These are phyloP conservation scores for Naganishia cerealis DNA, from an alignment of 1,284 basidiomycete genomes.

Conservation along the genomic window DNA sequence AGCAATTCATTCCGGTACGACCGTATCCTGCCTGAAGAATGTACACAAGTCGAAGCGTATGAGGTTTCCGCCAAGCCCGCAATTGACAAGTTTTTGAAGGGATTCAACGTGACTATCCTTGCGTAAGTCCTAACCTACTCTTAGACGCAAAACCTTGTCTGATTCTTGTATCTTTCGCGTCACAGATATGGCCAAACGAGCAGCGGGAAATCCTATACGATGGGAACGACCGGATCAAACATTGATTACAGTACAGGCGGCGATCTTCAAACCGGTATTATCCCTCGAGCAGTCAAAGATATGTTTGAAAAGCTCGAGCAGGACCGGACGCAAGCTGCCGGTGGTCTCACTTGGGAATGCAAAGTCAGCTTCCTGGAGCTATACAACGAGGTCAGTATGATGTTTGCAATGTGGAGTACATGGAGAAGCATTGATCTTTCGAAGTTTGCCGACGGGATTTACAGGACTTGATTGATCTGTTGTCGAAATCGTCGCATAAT, in stretches of 20 bases:
- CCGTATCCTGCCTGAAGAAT: constrained; percentile 79
- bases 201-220: constrained; percentile 94
- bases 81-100: constrained; percentile 85
- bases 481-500: constrained; percentile 64
- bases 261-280: constrained; percentile 67
- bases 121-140: constrained; percentile 59
- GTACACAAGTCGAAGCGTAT: constrained; percentile 82
- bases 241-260: constrained; percentile 67
- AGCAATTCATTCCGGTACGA: constrained; percentile 86
- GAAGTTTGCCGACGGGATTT: not conserved
- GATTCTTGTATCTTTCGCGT: not conserved
- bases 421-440: constrained; percentile 6
- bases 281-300: constrained; percentile 88
- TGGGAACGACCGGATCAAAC: constrained; percentile 79
- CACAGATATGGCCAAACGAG: constrained; percentile 82
- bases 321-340: constrained; percentile 70
- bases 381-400: constrained; percentile 73
- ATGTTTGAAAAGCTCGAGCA: constrained; percentile 79
- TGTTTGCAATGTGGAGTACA: no score
- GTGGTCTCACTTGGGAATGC: constrained; percentile 62
- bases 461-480: constrained; percentile 79
- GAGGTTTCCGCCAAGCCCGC: constrained; percentile 78
- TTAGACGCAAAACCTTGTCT: not conserved
- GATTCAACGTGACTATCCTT: constrained; percentile 95
- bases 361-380: constrained; percentile 83